Percentiles rank a stretch among this genome's conserved stretches.
Evolutionary conservation across 2,329 filamentous ascomycete species (phyloP).

Genomic region (Phoma sp.): DNA sequence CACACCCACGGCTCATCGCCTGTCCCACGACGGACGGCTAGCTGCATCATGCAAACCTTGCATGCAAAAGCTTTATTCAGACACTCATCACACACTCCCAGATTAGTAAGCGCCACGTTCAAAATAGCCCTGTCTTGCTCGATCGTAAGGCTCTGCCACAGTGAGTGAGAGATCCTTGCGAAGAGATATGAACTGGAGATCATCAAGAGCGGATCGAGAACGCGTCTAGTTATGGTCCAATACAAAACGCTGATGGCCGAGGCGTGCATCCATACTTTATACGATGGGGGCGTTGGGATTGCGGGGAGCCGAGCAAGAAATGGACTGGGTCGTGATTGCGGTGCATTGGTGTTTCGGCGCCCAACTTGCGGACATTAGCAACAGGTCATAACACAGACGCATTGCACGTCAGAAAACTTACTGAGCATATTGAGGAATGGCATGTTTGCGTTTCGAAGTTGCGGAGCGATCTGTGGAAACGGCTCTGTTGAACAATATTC

Average conservation of each 20-base stretch:
- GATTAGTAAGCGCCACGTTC: neutral
- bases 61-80: neutral
- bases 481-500: too few species aligned
- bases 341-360: too few species aligned
- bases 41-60: neutral
- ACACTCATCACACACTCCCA: neutral
- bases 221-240: neutral
- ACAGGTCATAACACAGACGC: neutral
- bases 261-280: neutral
- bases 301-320: neutral
- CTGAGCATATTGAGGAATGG: neutral
- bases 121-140: neutral
- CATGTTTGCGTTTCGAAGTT: neutral
- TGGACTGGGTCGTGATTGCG: neutral
- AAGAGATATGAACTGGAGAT: neutral
- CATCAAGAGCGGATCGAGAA: neutral
- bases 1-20: neutral
- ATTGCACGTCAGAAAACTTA: neutral
- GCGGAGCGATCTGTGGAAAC: too few species aligned
- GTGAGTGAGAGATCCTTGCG: neutral
- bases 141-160: neutral
- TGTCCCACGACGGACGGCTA: neutral
- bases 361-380: neutral
- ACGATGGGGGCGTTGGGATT: neutral
- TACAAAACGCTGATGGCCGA: neutral